Conservation (phyloP, 2,329 filamentous ascomycete genomes). For the Chaetomium sp. region DNA sequence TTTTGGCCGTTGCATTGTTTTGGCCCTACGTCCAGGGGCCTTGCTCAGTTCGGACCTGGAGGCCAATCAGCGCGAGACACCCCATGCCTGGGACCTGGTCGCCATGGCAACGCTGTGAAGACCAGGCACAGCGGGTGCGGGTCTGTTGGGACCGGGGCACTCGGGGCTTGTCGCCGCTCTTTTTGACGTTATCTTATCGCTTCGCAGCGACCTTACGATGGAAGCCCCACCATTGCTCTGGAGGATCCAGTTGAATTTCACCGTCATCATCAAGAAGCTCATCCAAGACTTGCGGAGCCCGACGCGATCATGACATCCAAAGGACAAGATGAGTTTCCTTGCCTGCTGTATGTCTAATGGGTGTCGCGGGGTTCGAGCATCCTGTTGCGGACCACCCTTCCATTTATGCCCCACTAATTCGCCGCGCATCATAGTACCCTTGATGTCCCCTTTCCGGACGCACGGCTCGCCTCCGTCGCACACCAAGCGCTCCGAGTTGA, state of each 20-base stretch:
- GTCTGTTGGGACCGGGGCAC: not conserved
- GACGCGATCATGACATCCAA: slow-evolving; percentile 33
- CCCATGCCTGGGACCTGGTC: slow-evolving; percentile 6
- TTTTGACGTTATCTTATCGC: slow-evolving; percentile 17
- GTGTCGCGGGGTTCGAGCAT: not conserved
- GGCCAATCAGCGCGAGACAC: slow-evolving; percentile 13
- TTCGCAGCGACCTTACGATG: not conserved
- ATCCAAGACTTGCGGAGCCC: not conserved
- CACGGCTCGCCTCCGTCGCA: slow-evolving; percentile 70
- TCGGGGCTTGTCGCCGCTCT: not conserved
- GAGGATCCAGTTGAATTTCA: too few species aligned
- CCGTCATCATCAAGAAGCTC: too few species aligned
- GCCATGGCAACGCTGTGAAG: slow-evolving; percentile 17
- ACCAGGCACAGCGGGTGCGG: not conserved
- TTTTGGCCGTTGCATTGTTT: slow-evolving; percentile 18
- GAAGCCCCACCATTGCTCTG: slow-evolving; percentile 15
- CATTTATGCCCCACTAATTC: not conserved
- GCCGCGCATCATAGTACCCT: slow-evolving; percentile 49
- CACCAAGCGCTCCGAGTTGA: slow-evolving; percentile 75
- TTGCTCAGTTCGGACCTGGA: not conserved
- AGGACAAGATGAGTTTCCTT: slow-evolving; percentile 48
- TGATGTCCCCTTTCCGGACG: slow-evolving; percentile 72
- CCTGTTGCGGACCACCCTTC: slow-evolving; percentile 11
- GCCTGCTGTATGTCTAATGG: slow-evolving; percentile 48
- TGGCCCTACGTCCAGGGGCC: slow-evolving; percentile 17